Percentiles rank a stretch among this genome's conserved stretches.
These are phyloP conservation scores for Populus pruinosa DNA, from an alignment of 345 rosid genomes.

Conservation along the genomic window DNA sequence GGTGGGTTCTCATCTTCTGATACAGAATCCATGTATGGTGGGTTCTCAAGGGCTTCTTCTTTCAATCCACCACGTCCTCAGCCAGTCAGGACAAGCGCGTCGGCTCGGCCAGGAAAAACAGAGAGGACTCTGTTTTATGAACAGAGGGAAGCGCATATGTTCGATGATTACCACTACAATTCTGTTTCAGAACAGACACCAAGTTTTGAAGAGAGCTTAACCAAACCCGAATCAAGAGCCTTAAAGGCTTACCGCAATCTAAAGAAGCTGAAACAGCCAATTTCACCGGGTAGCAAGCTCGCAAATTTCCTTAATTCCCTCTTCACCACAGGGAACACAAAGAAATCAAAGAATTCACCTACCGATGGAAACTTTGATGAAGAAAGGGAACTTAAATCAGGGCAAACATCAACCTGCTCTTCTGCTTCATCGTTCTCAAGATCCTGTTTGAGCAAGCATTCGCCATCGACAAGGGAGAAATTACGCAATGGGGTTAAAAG, in stretches of 20 bases:
- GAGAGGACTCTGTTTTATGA: slow-evolving; percentile 43
- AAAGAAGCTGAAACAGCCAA: slow-evolving; percentile 74
- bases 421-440: slow-evolving; percentile 83
- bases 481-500: slow-evolving; percentile 56
- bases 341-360: slow-evolving; percentile 43
- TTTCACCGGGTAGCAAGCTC: slow-evolving; percentile 74
- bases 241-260: slow-evolving; percentile 50
- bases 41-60: slow-evolving; percentile 38
- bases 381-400: slow-evolving; percentile 38
- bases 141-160: slow-evolving; percentile 36
- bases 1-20: slow-evolving; percentile 83
- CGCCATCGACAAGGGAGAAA: slow-evolving; percentile 57
- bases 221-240: slow-evolving; percentile 56
- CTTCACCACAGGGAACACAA: slow-evolving; percentile 42
- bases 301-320: slow-evolving; percentile 71
- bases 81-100: slow-evolving; percentile 39
- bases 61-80: slow-evolving; percentile 36
- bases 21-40: slow-evolving; percentile 47
- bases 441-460: slow-evolving; percentile 67
- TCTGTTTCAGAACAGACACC: slow-evolving; percentile 33
- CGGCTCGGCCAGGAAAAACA: slow-evolving; percentile 33
- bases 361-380: slow-evolving; percentile 30
- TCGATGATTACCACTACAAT: slow-evolving; percentile 27
- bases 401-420: slow-evolving; percentile 55
- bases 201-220: slow-evolving; percentile 35